phyloP scores from a whole-genome alignment of 2,329 filamentous ascomycete species.

The Neofusicoccum cordaticola region DNA sequence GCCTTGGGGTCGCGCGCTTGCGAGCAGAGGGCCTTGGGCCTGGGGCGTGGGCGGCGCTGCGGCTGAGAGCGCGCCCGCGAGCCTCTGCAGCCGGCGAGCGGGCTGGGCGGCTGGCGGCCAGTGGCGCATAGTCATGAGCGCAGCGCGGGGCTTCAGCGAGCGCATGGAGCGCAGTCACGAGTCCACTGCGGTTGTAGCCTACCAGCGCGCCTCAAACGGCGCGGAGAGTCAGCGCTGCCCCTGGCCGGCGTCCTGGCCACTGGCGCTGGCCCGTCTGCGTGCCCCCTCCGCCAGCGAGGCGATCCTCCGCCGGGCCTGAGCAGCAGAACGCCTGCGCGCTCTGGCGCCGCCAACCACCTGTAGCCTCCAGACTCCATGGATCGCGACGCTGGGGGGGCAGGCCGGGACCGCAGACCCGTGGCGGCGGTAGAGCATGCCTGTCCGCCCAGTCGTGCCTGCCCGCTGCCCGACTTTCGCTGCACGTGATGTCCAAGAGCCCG shows the following conservation, averaged over 20 bases:
- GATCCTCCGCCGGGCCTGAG: constrained; percentile 14
- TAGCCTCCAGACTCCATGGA: background rate
- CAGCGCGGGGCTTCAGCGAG: constrained; percentile 8
- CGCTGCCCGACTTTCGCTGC: background rate
- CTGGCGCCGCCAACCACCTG: background rate
- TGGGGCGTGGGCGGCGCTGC: background rate
- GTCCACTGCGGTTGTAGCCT: background rate
- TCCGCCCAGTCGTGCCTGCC: background rate
- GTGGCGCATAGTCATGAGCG: constrained; percentile 13
- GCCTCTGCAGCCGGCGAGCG: background rate
- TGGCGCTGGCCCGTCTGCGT: constrained; percentile 3
- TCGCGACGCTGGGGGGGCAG: background rate
- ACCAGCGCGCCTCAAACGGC: constrained; percentile 1
- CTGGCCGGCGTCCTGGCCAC: constrained; percentile 2
- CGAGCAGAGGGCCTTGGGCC: background rate
- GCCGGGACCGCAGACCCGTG: background rate
- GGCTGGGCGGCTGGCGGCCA: background rate
- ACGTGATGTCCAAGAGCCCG: constrained; percentile 10
- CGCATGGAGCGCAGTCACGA: constrained; percentile 6
- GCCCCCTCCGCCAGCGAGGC: constrained; percentile 7
- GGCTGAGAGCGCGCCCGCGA: constrained; percentile 2
- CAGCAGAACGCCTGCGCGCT: constrained; percentile 2
- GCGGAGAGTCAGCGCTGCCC: background rate
- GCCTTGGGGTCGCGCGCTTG: too few species aligned
- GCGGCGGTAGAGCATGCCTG: background rate